phyloP scores from a whole-genome alignment of 2,329 filamentous ascomycete species.

The Chaetomium olivaceum region DNA sequence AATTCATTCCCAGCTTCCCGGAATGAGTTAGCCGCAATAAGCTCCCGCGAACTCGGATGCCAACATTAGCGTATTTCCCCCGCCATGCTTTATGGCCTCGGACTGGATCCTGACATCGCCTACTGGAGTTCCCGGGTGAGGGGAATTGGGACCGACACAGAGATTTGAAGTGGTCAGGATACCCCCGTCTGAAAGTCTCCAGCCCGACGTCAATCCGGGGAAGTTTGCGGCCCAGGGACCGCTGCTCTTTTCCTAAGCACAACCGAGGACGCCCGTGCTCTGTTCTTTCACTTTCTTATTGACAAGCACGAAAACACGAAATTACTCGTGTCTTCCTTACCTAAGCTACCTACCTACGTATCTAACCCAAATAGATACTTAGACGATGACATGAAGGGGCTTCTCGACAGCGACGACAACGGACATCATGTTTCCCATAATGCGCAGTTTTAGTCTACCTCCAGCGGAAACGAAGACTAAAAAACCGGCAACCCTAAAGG shows the following conservation, averaged over 20 bases:
- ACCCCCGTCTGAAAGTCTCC: conserved; percentile 5
- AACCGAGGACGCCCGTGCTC: not conserved
- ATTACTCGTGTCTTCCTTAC: not conserved
- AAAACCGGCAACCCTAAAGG: not conserved
- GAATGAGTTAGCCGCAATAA: conserved; percentile 12
- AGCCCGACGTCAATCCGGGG: not conserved
- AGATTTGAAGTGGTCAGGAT: conserved; percentile 2
- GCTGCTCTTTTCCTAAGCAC: not conserved
- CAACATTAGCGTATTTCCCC: not conserved
- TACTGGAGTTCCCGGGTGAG: not conserved
- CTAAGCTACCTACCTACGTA: too few relatives aligned
- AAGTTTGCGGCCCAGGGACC: conserved; percentile 1
- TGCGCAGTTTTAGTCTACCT: not conserved
- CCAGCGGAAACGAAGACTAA: not conserved
- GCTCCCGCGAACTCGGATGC: not conserved
- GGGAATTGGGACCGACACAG: not conserved
- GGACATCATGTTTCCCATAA: not conserved
- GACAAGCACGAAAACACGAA: not conserved
- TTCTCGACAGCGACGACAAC: too few relatives aligned
- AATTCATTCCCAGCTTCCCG: conserved; percentile 15
- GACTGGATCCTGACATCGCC: not conserved
- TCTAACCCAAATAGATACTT: not conserved
- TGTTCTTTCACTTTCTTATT: not conserved
- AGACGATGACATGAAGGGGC: not conserved
- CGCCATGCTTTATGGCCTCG: not conserved